Conservation (phyloP, 495 filamentous ascomycete species). For the Friedmanniomyces simplex region DNA sequence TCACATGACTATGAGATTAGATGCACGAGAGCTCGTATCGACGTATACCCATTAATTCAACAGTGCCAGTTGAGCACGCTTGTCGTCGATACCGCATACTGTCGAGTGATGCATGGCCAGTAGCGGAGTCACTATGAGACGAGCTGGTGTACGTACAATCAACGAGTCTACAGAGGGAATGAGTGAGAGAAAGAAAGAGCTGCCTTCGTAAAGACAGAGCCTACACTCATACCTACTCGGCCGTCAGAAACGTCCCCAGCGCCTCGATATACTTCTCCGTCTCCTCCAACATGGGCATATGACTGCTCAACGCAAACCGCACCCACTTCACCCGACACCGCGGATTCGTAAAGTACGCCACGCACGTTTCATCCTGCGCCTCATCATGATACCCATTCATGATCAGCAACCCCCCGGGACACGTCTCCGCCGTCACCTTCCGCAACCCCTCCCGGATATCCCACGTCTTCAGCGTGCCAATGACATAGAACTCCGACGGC, state of each 20-base stretch:
- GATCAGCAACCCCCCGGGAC: constrained; percentile 31
- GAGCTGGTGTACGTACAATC: too few relatives aligned
- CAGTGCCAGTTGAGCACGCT: too few relatives aligned
- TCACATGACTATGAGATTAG: too few relatives aligned
- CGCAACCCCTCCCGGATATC: constrained; percentile 2
- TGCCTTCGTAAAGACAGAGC: too few relatives aligned
- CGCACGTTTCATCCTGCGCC: constrained; percentile 35
- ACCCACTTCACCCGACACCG: constrained; percentile 36
- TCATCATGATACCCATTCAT: constrained; percentile 44
- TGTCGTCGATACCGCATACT: too few relatives aligned
- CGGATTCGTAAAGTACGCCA: constrained; percentile 37
- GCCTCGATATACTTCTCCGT: constrained; percentile 30
- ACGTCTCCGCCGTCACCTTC: constrained; percentile 5
- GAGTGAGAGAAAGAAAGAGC: too few relatives aligned
- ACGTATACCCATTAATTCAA: too few relatives aligned
- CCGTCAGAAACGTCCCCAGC: constrained; percentile 21
- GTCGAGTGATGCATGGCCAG: too few relatives aligned
- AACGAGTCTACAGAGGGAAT: too few relatives aligned
- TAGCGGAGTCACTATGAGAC: too few relatives aligned
- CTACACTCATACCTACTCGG: too few relatives aligned
- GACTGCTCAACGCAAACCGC: constrained; percentile 34
- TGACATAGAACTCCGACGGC: constrained; percentile 39
- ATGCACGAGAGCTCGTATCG: too few relatives aligned
- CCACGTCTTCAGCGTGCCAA: constrained; percentile 38
- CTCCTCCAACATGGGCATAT: constrained; percentile 39